Conservation (phyloP, 2,329 filamentous ascomycete species). For the Penicillium sp. region DNA sequence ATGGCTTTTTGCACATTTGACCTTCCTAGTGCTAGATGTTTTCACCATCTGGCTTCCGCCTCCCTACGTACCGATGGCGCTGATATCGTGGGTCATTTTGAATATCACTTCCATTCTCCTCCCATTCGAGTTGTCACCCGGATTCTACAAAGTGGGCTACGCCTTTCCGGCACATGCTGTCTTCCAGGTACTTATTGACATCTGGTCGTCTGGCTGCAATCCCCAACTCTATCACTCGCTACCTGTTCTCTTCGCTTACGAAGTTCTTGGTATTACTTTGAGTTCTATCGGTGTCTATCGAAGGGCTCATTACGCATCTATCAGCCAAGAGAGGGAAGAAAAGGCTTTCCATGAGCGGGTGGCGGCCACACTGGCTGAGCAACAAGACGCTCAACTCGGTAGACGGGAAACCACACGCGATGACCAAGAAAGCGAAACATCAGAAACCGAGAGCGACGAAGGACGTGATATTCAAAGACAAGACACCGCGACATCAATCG, state of each 20-base stretch:
- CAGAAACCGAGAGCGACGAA: neutral
- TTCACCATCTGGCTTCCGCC: constrained; percentile 36
- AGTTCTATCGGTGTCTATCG: constrained; percentile 18
- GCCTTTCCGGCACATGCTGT: constrained; percentile 36
- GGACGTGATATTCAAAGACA: neutral
- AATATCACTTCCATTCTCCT: constrained; percentile 39
- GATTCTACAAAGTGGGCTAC: constrained; percentile 37
- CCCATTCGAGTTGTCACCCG: constrained; percentile 38
- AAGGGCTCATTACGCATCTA: constrained; percentile 13
- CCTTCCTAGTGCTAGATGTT: constrained; percentile 41
- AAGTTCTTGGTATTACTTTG: constrained; percentile 19
- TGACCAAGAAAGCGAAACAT: neutral
- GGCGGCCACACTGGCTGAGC: constrained; percentile 5
- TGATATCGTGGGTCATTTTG: constrained; percentile 39
- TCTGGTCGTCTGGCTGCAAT: constrained; percentile 40
- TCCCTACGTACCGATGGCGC: constrained; percentile 38
- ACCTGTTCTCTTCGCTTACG: constrained; percentile 39
- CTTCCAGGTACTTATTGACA: constrained; percentile 37
- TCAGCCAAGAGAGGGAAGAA: constrained; percentile 16
- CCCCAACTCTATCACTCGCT: constrained; percentile 35
- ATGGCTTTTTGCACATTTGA: constrained; percentile 40
- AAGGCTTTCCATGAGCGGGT: constrained; percentile 10
- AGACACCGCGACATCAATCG: neutral
- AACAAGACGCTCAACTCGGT: neutral
- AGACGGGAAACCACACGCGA: neutral